Evolutionary conservation across 331 rosid genomes (phyloP).

Genomic region (Quercus phellos): DNA sequence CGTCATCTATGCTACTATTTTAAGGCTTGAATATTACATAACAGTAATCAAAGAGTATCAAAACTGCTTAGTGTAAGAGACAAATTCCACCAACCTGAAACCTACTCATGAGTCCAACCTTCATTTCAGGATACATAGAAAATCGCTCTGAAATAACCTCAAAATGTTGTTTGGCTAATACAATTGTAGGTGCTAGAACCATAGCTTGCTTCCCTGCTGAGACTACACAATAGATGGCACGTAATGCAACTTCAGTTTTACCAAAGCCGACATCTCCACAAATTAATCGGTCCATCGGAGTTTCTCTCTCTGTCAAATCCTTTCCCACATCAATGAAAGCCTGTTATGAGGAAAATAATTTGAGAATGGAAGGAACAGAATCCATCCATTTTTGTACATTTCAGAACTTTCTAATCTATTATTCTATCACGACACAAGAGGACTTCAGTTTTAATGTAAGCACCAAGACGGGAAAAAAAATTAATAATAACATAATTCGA

Average conservation of each 20-base stretch:
- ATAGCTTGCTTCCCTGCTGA: constrained; percentile 84
- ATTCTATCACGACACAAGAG: background rate
- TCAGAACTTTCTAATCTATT: background rate
- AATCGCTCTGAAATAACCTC: constrained; percentile 78
- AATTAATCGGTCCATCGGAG: constrained; percentile 94
- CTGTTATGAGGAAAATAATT: constrained; percentile 31
- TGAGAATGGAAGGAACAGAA: constrained; percentile 19
- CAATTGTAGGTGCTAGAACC: constrained; percentile 95
- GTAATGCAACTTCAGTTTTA: constrained; percentile 94
- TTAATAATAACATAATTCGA: background rate
- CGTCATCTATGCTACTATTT: constrained; percentile 1
- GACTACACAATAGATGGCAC: constrained; percentile 78
- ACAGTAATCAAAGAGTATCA: background rate
- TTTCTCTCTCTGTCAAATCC: constrained; percentile 78
- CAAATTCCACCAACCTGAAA: constrained; percentile 64
- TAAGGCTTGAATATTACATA: background rate
- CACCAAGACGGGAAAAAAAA: background rate
- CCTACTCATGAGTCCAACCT: constrained; percentile 82
- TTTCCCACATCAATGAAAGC: constrained; percentile 85
- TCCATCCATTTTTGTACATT: constrained; percentile 3
- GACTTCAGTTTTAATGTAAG: background rate
- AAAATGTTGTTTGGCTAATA: constrained; percentile 92
- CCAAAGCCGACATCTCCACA: constrained; percentile 99
- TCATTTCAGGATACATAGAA: constrained; percentile 56
- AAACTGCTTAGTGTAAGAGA: constrained; percentile 2